These are phyloP conservation scores for Agrostemma githago DNA, from an alignment of 148 eudicot genomes.

Conservation along the genomic window DNA sequence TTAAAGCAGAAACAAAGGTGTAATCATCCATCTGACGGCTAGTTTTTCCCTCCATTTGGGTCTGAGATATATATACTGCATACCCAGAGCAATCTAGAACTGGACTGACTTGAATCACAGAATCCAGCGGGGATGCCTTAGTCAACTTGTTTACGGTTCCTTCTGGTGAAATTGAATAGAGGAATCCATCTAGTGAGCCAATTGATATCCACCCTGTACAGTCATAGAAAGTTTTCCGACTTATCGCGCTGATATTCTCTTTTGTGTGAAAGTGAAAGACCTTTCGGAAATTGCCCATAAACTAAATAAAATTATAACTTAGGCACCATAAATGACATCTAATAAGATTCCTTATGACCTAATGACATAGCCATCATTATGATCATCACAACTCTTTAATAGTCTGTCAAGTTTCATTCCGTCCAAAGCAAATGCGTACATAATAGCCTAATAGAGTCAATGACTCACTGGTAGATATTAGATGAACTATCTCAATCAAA, in stretches of 20 bases:
- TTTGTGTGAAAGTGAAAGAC: background rate
- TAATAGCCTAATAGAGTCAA: background rate
- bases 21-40: slow-evolving; percentile 38
- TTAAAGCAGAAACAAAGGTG: slow-evolving; percentile 57
- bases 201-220: slow-evolving; percentile 82
- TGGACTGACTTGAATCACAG: slow-evolving; percentile 71
- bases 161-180: slow-evolving; percentile 77
- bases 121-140: slow-evolving; percentile 32
- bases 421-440: background rate
- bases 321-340: background rate
- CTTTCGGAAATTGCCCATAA: background rate
- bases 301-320: background rate
- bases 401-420: background rate
- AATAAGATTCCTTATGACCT: too few relatives aligned
- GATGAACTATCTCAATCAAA: too few relatives aligned
- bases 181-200: slow-evolving; percentile 79
- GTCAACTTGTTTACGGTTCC: slow-evolving; percentile 59
- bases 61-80: slow-evolving; percentile 69
- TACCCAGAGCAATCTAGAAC: slow-evolving; percentile 87
- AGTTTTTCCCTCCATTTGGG: slow-evolving; percentile 65
- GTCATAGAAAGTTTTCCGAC: slow-evolving; percentile 1
- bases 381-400: background rate
- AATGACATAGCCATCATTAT: background rate
- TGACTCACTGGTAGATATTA: too few relatives aligned
- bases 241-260: background rate